Percentiles rank a stretch among this genome's conserved stretches.
Evolutionary conservation across 352 stramenopile genomes (phyloP).

Genomic region (Phytophthora pistaciae): DNA sequence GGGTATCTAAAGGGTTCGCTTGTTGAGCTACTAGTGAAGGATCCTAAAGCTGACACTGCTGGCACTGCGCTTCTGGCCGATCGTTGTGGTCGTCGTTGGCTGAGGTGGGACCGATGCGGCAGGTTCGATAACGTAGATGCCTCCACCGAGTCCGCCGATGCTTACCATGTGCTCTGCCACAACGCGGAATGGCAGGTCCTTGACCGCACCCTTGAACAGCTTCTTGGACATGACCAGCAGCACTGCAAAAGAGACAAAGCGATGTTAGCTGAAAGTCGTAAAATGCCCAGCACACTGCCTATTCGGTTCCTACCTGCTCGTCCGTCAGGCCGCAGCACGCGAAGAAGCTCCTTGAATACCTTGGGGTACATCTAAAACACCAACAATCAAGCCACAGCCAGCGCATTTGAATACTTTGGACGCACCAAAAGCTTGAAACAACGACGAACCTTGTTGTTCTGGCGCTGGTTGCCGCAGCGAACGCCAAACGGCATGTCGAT

Average conservation of each 20-base stretch:
- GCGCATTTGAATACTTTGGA: background rate
- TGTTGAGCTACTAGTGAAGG: background rate
- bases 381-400: background rate
- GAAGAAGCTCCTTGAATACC: constrained; percentile 75
- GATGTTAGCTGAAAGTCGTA: background rate
- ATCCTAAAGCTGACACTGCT: constrained; percentile 18
- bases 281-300: background rate
- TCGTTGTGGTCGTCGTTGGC: constrained; percentile 13
- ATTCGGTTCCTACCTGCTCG: constrained; percentile 46
- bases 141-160: constrained; percentile 70
- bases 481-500: constrained; percentile 87
- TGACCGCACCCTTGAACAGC: constrained; percentile 64
- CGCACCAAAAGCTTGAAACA: background rate
- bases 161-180: constrained; percentile 70
- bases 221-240: constrained; percentile 88
- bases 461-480: constrained; percentile 73
- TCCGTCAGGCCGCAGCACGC: constrained; percentile 62
- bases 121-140: constrained; percentile 71
- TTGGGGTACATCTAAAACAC: constrained; percentile 72
- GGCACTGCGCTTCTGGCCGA: constrained; percentile 34
- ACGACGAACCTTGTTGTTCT: constrained; percentile 67
- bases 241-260: constrained; percentile 35
- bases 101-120: constrained; percentile 8
- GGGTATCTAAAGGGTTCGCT: background rate
- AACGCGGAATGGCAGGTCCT: constrained; percentile 50